A percentile compares a stretch with the other conserved stretches of the same genome.
phyloP scores from a whole-genome alignment of 208 protist species.

The Trypanosoma cruzi region DNA sequence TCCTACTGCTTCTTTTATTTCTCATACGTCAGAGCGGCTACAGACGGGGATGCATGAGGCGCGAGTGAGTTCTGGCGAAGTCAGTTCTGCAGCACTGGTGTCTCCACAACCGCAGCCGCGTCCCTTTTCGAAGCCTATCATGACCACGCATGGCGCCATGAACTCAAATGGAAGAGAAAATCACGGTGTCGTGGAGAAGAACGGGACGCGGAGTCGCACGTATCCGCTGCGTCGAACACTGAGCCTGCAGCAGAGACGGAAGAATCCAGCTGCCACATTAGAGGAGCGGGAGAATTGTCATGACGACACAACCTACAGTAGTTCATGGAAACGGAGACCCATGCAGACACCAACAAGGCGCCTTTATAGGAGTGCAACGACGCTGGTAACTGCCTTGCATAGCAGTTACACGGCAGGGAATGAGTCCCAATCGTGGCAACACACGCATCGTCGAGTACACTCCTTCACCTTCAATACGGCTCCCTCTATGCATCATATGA shows the following conservation, averaged over 20 bases:
- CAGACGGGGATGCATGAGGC: too few relatives aligned
- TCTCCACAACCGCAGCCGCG: neutral
- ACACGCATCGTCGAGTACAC: neutral
- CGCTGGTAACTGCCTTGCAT: neutral
- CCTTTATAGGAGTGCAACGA: neutral
- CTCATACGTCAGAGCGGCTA: too few relatives aligned
- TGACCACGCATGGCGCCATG: neutral
- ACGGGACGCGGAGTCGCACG: neutral
- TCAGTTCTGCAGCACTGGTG: neutral
- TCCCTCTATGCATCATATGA: neutral
- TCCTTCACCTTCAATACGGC: neutral
- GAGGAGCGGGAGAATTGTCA: neutral
- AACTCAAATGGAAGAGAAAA: neutral
- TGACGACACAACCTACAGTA: neutral
- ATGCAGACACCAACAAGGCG: neutral
- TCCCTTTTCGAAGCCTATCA: neutral
- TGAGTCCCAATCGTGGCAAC: neutral
- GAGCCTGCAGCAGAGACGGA: neutral
- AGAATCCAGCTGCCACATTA: too few relatives aligned
- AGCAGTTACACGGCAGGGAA: neutral
- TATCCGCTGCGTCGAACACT: neutral
- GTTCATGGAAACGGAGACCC: neutral
- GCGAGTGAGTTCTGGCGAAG: too few relatives aligned
- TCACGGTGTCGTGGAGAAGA: neutral
- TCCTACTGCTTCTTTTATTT: too few relatives aligned